Evolutionary conservation across 108 stramenopile species (phyloP), one percentile per base, ranked within the genome.

Genomic region (Fistulifera pelliculosa): DNA sequence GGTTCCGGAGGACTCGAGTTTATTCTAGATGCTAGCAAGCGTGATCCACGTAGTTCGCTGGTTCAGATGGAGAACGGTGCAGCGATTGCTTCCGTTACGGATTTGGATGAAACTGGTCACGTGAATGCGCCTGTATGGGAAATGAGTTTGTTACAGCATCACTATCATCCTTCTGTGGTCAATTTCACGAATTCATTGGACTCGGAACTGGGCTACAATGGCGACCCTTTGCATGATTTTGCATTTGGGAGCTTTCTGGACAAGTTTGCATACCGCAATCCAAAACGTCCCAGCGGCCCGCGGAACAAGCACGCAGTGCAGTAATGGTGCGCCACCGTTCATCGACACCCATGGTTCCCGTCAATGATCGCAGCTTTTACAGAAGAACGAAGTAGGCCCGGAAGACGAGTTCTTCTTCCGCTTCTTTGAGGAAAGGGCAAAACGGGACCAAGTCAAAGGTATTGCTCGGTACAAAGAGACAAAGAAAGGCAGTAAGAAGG

Each of bases 221-320:
- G 97, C 21, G 97, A 99, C 66, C 99, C 97, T 12, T 70, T 98
- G 21, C 70, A 73, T 55, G 99, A 99, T 65, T 97, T 99, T 62
- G 74, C 76, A 10, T 58, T 96, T 31, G 70, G 73, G 13, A 45
- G 76, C 94, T 0, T 99, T 60, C 76, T 99, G 40, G 94, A 99
- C 63, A 87, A 96, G 62, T 95, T 99, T 74, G 96, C 95, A n/a
- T 98, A 93, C 66, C 77, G 91, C n/a, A 96, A 98, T 61, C 97
- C 97, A 97, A 97, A 65, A 66, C 88, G 16, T 38, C 53, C 61
- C 68, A 75, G 57, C 61, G 71, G 54, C 8, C 31, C 31, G 8
- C 31, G 31, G 31, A 35, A 8, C 31, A 35, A 35, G 8, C 31
- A 3, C 31, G 31, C 31, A 35, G 31, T 35, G 31, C 31, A 8